Evolutionary conservation across 2,329 filamentous ascomycete species (phyloP).

Genomic region (Botrytis medusae): DNA sequence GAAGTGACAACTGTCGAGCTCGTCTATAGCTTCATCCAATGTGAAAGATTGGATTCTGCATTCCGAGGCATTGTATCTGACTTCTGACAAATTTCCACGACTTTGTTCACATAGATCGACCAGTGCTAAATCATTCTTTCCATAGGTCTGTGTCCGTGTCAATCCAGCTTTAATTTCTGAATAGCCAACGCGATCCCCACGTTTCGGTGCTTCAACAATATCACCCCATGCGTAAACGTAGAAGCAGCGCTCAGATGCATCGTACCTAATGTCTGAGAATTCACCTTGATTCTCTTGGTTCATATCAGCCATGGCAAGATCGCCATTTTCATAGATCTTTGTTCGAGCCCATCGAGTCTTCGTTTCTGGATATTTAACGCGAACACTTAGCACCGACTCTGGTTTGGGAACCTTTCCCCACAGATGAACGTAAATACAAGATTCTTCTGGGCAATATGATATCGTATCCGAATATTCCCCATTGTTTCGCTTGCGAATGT

Average conservation of each 20-base stretch:
- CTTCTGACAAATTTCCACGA: background rate
- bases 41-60: background rate
- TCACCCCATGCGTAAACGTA: background rate
- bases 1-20: background rate
- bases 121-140: background rate
- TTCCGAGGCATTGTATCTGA: constrained; percentile 2
- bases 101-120: constrained; percentile 1
- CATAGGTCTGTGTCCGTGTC: constrained; percentile 16
- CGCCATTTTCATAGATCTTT: background rate
- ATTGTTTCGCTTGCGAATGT: constrained; percentile 26
- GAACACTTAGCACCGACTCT: constrained; percentile 1
- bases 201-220: background rate
- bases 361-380: constrained; percentile 22
- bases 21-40: background rate
- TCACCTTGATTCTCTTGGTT: constrained; percentile 5
- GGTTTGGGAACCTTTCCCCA: constrained; percentile 16
- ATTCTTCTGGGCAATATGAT: constrained; percentile 19
- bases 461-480: constrained; percentile 27
- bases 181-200: background rate
- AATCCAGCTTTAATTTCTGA: constrained; percentile 20
- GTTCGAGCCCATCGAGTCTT: constrained; percentile 21
- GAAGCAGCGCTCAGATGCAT: constrained; percentile 13
- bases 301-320: constrained; percentile 12
- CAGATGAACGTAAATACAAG: constrained; percentile 26
- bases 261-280: constrained; percentile 11